phyloP scores from a whole-genome alignment of 768 basidiomycete genomes.

The Mycena olivaceomarginata region DNA sequence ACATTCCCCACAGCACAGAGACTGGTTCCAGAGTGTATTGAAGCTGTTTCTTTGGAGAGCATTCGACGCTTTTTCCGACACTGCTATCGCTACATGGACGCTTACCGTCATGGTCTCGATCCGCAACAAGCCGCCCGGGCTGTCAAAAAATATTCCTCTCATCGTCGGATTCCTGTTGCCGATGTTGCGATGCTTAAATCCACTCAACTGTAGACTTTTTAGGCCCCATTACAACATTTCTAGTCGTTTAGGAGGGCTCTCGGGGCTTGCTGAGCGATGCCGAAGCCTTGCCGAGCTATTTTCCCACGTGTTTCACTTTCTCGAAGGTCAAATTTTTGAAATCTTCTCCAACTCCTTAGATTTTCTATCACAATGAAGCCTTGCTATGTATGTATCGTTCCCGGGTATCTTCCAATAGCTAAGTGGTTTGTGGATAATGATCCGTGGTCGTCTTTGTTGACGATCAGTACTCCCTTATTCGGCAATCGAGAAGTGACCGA shows the following conservation, averaged over 20 bases:
- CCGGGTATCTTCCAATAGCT: slow-evolving; percentile 7
- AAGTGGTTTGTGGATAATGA: slow-evolving; percentile 10
- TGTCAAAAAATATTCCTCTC: slow-evolving; percentile 51
- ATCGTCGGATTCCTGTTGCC: slow-evolving; percentile 45
- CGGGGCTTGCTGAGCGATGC: slow-evolving; percentile 19
- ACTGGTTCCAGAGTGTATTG: slow-evolving; percentile 39
- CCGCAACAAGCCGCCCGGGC: slow-evolving; percentile 52
- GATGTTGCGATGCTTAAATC: slow-evolving; percentile 30
- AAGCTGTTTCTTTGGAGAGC: slow-evolving; percentile 33
- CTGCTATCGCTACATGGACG: slow-evolving; percentile 37
- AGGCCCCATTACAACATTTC: not conserved
- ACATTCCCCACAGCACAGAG: slow-evolving; percentile 47
- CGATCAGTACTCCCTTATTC: slow-evolving; percentile 26
- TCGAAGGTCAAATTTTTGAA: slow-evolving; percentile 16
- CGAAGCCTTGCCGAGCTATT: slow-evolving; percentile 26
- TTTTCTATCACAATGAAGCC: slow-evolving; percentile 22
- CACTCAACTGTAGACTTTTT: slow-evolving; percentile 1
- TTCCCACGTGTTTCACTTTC: slow-evolving; percentile 36
- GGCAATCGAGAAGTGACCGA: slow-evolving; percentile 34
- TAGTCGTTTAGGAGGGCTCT: not conserved
- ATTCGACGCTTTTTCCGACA: slow-evolving; percentile 48
- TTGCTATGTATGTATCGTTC: slow-evolving; percentile 18
- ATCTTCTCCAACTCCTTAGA: slow-evolving; percentile 31
- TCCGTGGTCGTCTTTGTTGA: slow-evolving; percentile 30
- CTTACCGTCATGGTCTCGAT: slow-evolving; percentile 42